Percentiles rank a stretch among this genome's conserved stretches.
Evolutionary conservation across 2,329 filamentous ascomycete genomes (phyloP).

Genomic region (Rutstroemia sp.): DNA sequence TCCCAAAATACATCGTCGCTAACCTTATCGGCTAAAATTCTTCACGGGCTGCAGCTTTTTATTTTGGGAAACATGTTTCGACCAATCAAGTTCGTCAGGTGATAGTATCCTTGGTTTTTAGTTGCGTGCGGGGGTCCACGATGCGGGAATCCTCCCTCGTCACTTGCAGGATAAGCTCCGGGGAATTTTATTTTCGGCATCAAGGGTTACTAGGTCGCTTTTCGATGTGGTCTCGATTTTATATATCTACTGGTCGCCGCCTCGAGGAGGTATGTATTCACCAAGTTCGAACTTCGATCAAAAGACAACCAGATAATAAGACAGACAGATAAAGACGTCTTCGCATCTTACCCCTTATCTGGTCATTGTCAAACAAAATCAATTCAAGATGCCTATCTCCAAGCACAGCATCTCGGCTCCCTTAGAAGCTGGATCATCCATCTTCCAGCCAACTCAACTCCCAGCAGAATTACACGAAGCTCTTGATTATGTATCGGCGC

Average conservation of each 20-base stretch:
- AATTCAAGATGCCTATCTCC: conserved; percentile 24
- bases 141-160: not conserved
- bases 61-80: not conserved
- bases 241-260: not conserved
- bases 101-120: not conserved
- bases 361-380: not conserved
- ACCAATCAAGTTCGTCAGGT: not conserved
- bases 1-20: not conserved
- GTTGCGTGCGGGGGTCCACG: not conserved
- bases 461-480: conserved; percentile 46
- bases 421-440: conserved; percentile 53
- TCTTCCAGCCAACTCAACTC: conserved; percentile 51
- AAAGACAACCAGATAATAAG: not conserved
- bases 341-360: not conserved
- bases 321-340: not conserved
- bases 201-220: not conserved
- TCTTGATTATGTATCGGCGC: conserved; percentile 50
- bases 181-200: conserved; percentile 2
- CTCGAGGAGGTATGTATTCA: not conserved
- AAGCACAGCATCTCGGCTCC: conserved; percentile 55
- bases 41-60: not conserved
- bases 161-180: not conserved
- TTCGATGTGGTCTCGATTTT: not conserved
- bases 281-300: not conserved
- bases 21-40: not conserved